These are phyloP conservation scores for Dictyostelium capitatum DNA, from an alignment of 78 protist genomes.

Conservation along the genomic window DNA sequence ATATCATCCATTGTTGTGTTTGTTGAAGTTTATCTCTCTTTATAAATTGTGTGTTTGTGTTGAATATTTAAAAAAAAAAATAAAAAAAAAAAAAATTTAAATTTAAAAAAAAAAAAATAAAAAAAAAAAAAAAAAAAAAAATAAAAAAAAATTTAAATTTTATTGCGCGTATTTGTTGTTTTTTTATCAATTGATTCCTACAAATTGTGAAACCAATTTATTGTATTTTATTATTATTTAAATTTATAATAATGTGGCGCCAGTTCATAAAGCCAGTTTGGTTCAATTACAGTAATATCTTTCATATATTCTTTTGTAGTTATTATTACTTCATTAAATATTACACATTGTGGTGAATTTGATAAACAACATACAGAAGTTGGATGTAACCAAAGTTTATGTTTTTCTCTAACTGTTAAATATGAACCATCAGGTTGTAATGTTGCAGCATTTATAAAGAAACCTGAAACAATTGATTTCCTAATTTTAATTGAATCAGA, in stretches of 20 bases:
- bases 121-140: no score
- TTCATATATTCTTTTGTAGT: constrained; percentile 90
- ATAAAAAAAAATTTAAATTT: no score
- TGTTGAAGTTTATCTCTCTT: no score
- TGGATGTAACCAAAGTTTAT: constrained; percentile 87
- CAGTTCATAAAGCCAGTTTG: constrained; percentile 88
- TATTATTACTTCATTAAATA: constrained; percentile 84
- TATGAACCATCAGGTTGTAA: constrained; percentile 65
- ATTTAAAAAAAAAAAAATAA: no score
- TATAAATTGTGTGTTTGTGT: no score
- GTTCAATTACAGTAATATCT: constrained; percentile 91
- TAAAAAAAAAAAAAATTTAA: no score
- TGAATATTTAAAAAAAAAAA: no score
- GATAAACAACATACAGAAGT: constrained; percentile 73
- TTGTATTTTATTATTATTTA: no score
- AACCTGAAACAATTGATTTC: constrained; percentile 83
- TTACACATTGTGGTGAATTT: constrained; percentile 85
- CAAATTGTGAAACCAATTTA: no score
- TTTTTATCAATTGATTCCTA: no score
- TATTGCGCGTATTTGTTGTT: no score
- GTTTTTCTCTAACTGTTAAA: constrained; percentile 43
- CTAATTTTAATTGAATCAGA: neutral
- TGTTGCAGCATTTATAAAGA: constrained; percentile 88
- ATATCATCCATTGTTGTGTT: no score
- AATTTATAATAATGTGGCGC: constrained; percentile 91